phyloP scores from a whole-genome alignment of 805 yeast genomes.

The Phaffomyces thermotolerans region DNA sequence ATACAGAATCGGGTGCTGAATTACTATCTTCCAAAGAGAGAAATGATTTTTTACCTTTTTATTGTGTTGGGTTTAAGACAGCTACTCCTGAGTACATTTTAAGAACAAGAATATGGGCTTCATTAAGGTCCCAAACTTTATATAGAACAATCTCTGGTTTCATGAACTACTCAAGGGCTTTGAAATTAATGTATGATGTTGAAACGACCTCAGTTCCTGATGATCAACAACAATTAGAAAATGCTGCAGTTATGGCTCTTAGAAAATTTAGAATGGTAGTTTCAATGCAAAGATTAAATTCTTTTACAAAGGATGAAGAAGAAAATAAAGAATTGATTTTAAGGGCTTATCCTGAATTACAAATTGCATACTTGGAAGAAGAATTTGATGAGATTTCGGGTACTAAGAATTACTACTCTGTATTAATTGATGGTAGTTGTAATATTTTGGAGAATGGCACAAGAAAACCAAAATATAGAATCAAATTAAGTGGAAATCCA shows the following conservation, averaged over 20 bases:
- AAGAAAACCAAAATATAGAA: conserved; percentile 54
- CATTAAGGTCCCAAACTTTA: conserved; percentile 64
- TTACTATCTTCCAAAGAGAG: conserved; percentile 12
- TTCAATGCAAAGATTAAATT: conserved; percentile 54
- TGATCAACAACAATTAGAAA: conserved; percentile 34
- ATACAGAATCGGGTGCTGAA: conserved; percentile 13
- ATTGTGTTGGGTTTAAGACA: conserved; percentile 57
- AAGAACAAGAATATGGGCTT: conserved; percentile 73
- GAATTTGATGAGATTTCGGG: conserved; percentile 31
- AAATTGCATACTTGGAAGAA: conserved; percentile 54
- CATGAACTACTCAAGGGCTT: conserved; percentile 60
- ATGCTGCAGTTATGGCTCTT: conserved; percentile 47
- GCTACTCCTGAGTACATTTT: conserved; percentile 51
- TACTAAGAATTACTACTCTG: conserved; percentile 46
- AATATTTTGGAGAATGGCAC: conserved; percentile 50
- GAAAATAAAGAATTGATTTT: conserved; percentile 52
- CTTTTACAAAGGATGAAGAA: conserved; percentile 48
- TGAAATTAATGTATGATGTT: conserved; percentile 53
- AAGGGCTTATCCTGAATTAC: conserved; percentile 61
- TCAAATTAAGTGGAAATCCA: conserved; percentile 71
- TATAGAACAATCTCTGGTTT: conserved; percentile 71
- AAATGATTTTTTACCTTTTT: conserved; percentile 49
- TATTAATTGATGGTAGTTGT: conserved; percentile 66
- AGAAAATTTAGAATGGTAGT: conserved; percentile 59
- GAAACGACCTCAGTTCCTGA: conserved; percentile 37